Base-by-base conservation (phyloP, 208 protist species). In the Perkinsela sp. region DNA sequence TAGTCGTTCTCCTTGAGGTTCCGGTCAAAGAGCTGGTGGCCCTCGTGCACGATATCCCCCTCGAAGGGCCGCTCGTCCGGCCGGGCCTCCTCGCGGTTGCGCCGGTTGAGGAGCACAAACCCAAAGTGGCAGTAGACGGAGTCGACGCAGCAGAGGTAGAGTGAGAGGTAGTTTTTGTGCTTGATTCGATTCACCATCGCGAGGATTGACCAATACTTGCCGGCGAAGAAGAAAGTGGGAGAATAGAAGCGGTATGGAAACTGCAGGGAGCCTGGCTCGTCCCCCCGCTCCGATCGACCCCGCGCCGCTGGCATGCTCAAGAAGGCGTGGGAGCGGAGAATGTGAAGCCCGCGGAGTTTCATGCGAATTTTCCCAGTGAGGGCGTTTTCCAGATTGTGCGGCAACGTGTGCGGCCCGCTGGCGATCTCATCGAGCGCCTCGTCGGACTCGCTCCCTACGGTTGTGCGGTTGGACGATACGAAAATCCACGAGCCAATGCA, bases 91-190 rank as follows among this genome's bases (percentile, higher is more conserved):
- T 57, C 40, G 22, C 6, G 13, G 22, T 6, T 22, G 13, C 22
- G 6, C 40, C 6, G 6, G 40, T 57, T 57, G 13, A 57, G 40
- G 13, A 57, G 40, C 6, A 57, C 40, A 22, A 57, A 57, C 13
- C 40, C 40, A 22, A 57, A 57, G 40, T 57, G 40, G 40, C 40
- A 57, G 40, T 57, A 57, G 13, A 57, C 40, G 22, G 40, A n/a
- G 40, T 57, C 40, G 40, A 57, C 40, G 40, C 40, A 57, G 40
- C 40, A 57, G 40, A 57, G 40, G 40, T 57, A 57, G 40, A 57
- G 40, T 22, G 40, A 57, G 13, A 57, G 22, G 22, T n/a, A 57
- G 40, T 57, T 57, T 22, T 57, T 57, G 40, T 57, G 40, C 40
- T 57, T 57, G 40, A 57, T 57, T 6, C 40, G 40, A 22, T 57